These are phyloP conservation scores for Fusarium sp. DNA, from an alignment of 2,329 filamentous ascomycete species.

Conservation along the genomic window DNA sequence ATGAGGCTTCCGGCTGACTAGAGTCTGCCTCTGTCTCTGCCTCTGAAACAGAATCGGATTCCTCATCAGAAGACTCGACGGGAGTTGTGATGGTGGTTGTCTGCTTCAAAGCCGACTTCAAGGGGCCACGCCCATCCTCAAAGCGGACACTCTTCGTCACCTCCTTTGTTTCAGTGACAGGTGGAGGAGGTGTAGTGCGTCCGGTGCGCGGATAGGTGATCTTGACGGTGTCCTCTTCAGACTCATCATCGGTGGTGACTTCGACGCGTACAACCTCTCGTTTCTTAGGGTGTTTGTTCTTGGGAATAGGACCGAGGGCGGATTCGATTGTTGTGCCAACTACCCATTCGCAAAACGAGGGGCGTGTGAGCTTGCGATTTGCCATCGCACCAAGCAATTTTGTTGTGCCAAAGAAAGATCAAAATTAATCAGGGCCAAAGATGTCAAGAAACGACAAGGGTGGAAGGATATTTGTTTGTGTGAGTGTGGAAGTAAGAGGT, in stretches of 20 bases:
- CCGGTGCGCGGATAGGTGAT: conserved; percentile 63
- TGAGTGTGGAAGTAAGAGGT: background rate
- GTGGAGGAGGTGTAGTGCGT: background rate
- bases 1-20: conserved; percentile 37
- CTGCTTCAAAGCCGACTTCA: conserved; percentile 47
- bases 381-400: conserved; percentile 25
- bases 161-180: conserved; percentile 17
- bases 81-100: conserved; percentile 24
- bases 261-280: conserved; percentile 57
- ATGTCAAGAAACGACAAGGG: background rate
- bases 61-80: conserved; percentile 41
- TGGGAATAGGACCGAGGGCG: conserved; percentile 48
- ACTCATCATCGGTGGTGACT: conserved; percentile 65
- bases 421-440: conserved; percentile 16
- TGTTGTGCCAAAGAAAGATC: conserved; percentile 15
- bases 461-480: background rate
- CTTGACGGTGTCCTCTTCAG: conserved; percentile 62
- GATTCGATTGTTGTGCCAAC: conserved; percentile 55
- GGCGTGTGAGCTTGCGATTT: conserved; percentile 35
- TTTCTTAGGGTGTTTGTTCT: conserved; percentile 45
- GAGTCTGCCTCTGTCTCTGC: conserved; percentile 36
- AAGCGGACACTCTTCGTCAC: conserved; percentile 62
- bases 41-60: conserved; percentile 40
- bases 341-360: conserved; percentile 58
- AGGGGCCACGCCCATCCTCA: conserved; percentile 46